phyloP scores from a whole-genome alignment of 2,329 filamentous ascomycete genomes.

The Chrysosporium queenslandicum region DNA sequence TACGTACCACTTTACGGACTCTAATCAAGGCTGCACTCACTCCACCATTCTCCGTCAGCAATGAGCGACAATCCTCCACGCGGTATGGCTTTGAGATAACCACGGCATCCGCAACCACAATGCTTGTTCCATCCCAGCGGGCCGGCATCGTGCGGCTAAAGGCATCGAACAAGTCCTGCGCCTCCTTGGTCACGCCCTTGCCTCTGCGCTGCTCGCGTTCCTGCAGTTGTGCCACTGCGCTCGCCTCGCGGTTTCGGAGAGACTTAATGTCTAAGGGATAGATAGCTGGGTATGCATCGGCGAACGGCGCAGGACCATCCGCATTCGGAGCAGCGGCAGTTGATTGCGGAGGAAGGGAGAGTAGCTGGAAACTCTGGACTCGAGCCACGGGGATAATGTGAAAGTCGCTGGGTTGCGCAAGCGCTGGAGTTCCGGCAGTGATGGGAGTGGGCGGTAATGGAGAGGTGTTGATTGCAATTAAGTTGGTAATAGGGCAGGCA shows the following conservation, averaged over 20 bases:
- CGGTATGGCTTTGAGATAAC: slow-evolving; percentile 50
- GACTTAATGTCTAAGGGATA: slow-evolving; percentile 45
- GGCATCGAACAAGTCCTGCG: slow-evolving; percentile 54
- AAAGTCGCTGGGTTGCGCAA: slow-evolving; percentile 44
- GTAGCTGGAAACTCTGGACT: slow-evolving; percentile 48
- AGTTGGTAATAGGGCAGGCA: slow-evolving; percentile 50
- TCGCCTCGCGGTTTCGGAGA: slow-evolving; percentile 46
- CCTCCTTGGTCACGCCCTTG: slow-evolving; percentile 51
- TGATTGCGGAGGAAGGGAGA: slow-evolving; percentile 29
- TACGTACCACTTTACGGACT: slow-evolving; percentile 42
- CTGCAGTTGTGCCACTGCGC: slow-evolving; percentile 47
- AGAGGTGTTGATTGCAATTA: slow-evolving; percentile 51
- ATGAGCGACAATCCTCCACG: slow-evolving; percentile 43
- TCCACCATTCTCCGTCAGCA: slow-evolving; percentile 32
- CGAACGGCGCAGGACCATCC: slow-evolving; percentile 33
- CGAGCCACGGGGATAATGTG: slow-evolving; percentile 52
- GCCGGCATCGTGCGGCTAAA: slow-evolving; percentile 52
- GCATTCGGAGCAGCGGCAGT: slow-evolving; percentile 2
- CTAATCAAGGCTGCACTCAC: slow-evolving; percentile 31
- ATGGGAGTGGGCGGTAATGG: slow-evolving; percentile 31
- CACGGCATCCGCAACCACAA: slow-evolving; percentile 53
- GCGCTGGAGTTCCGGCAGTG: slow-evolving; percentile 19
- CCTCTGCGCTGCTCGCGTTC: slow-evolving; percentile 49
- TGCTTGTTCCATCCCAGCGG: slow-evolving; percentile 49
- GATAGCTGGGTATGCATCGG: slow-evolving; percentile 38